A percentile compares a stretch with the other conserved stretches of the same genome.
Evolutionary conservation across 2,329 filamentous ascomycete genomes (phyloP).

Genomic region (Paecilomyces formosus): DNA sequence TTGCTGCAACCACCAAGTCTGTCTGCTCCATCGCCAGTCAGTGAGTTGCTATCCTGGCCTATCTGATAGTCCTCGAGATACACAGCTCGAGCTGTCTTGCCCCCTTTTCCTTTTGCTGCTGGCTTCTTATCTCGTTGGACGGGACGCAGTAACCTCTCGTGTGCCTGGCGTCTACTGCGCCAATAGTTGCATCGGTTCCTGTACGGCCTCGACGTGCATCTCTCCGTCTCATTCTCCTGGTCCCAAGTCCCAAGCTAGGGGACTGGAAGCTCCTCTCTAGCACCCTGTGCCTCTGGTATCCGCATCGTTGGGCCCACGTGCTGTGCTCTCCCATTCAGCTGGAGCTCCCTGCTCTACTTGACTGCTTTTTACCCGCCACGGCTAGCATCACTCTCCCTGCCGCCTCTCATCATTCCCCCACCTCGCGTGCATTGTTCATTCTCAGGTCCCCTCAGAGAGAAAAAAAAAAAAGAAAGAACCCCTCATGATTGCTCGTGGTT

Average conservation of each 20-base stretch:
- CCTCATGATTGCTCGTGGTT: background rate
- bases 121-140: background rate
- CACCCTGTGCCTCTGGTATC: background rate
- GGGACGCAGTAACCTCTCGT: background rate
- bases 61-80: no score
- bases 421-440: background rate
- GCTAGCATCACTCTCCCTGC: background rate
- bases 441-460: background rate
- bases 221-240: background rate
- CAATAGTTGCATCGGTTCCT: background rate
- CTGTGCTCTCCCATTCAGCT: background rate
- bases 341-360: background rate
- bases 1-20: background rate
- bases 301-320: background rate
- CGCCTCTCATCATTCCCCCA: background rate
- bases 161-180: background rate
- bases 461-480: background rate
- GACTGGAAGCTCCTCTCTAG: background rate
- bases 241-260: background rate
- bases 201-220: background rate
- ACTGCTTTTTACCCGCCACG: background rate
- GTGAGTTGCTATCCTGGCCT: no score
- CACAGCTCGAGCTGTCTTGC: no score
- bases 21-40: background rate
- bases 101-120: background rate